A percentile compares a stretch with the other conserved stretches of the same genome.
Evolutionary conservation across 2,329 filamentous ascomycete species (phyloP).

Genomic region (Xylaria sp.): DNA sequence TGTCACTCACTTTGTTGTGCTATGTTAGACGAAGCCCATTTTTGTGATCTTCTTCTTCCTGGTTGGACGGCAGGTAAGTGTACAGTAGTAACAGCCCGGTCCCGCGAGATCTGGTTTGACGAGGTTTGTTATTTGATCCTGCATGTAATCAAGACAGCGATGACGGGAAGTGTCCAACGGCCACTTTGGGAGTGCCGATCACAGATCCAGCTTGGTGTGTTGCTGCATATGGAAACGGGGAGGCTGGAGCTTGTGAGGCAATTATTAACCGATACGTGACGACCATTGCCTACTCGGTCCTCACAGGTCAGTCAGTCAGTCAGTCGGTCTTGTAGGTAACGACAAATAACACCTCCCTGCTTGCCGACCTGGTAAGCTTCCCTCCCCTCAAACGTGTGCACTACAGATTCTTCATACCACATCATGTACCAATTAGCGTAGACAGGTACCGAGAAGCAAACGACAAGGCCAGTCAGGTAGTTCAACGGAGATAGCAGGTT

Average conservation of each 20-base stretch:
- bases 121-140: constrained; percentile 16
- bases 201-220: constrained; percentile 13
- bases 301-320: background rate
- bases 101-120: constrained; percentile 14
- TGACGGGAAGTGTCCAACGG: constrained; percentile 22
- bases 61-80: background rate
- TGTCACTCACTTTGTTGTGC: background rate
- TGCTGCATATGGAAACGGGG: constrained; percentile 25
- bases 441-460: background rate
- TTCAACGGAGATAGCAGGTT: constrained; percentile 8
- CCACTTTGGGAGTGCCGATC: constrained; percentile 6
- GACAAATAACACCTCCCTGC: background rate
- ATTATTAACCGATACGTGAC: constrained; percentile 32
- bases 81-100: constrained; percentile 2
- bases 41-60: background rate
- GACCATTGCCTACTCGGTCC: background rate
- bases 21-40: constrained; percentile 13
- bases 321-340: background rate
- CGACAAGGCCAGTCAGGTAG: background rate
- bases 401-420: background rate
- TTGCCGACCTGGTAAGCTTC: background rate
- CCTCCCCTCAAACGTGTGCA: background rate
- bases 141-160: constrained; percentile 4
- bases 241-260: constrained; percentile 28
- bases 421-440: background rate